Evolutionary conservation across 140 eudicot species (phyloP), one percentile per base, ranked within the genome.

Genomic region (Senecio squalidus): DNA sequence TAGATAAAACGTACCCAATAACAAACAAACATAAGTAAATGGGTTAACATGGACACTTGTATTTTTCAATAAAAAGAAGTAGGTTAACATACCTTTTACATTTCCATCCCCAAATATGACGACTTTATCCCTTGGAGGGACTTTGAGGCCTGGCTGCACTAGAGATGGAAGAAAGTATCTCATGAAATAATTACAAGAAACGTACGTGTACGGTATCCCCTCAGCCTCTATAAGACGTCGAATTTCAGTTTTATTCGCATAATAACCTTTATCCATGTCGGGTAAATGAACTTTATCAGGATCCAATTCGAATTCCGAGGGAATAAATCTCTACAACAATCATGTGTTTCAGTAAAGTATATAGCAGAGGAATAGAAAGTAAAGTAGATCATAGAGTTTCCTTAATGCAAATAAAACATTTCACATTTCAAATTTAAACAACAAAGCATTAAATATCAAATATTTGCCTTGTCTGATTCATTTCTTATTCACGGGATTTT

Each of bases 301-400:
- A 80, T 90, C 97, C 23, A 64, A 1, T 30, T 95, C 97, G 43
- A 85, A 90, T 69, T 90, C 97, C 9, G 97, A 82, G 59, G 97
- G 97, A 67, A 90, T 67, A 56, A 85, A 83, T 72, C 90, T 86
- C 97, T 89, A 76, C 67, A 72, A 20, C 31, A 75, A 61, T 55
- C 23, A 48, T 11, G 9, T 47, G 18, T 24, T 30, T 53, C 33
- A 34, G 47, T 46, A 53, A 54, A 22, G 9, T 24, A 41, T n/a
- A 25, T 17, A n/a, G n/a, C n/a, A n/a, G n/a, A n/a, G n/a, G 8
- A 16, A 21, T 21, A 48, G n/a, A n/a, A n/a, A n/a, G n/a, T n/a
- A n/a, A n/a, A n/a, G n/a, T n/a, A n/a, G n/a, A n/a, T n/a, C n/a
- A n/a, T n/a, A n/a, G n/a, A n/a, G n/a, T n/a, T n/a, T n/a, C n/a